Conservation (phyloP, 495 filamentous ascomycete species). For the Penicillium ochrochloron region DNA sequence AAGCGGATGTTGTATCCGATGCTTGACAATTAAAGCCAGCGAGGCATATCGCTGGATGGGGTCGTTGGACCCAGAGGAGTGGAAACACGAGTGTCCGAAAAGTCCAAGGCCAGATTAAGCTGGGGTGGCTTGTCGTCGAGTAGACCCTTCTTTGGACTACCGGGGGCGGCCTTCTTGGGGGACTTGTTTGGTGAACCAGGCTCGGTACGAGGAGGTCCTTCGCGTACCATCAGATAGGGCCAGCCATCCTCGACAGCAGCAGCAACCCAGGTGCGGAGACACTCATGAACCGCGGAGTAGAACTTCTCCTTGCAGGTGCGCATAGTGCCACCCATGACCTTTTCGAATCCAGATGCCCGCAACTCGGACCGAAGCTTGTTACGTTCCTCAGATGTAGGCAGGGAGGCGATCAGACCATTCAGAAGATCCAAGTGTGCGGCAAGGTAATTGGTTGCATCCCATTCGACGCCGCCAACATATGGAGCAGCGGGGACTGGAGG, state of each 20-base stretch:
- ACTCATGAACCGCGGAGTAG: constrained; percentile 88
- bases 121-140: constrained; percentile 49
- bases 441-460: constrained; percentile 97
- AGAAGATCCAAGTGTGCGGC: constrained; percentile 90
- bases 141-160: constrained; percentile 45
- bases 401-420: constrained; percentile 86
- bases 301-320: constrained; percentile 97
- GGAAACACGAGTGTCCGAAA: constrained; percentile 31
- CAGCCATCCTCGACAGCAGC: constrained; percentile 87
- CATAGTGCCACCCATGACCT: constrained; percentile 79
- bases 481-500: constrained; percentile 93
- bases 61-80: constrained; percentile 22
- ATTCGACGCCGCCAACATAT: constrained; percentile 97
- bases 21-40: constrained; percentile 41
- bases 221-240: constrained; percentile 75
- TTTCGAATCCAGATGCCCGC: constrained; percentile 87
- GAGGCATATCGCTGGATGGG: constrained; percentile 39
- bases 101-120: constrained; percentile 45
- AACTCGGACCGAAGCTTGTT: constrained; percentile 79
- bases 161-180: constrained; percentile 41
- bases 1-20: constrained; percentile 9
- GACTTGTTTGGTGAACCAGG: constrained; percentile 48
- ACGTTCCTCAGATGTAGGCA: constrained; percentile 71
- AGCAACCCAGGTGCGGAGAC: constrained; percentile 84
- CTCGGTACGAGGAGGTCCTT: constrained; percentile 61